Percentiles rank a stretch among this genome's conserved stretches.
phyloP scores from a whole-genome alignment of 2,329 filamentous ascomycete species.

The Trichoderma cornu-damae region DNA sequence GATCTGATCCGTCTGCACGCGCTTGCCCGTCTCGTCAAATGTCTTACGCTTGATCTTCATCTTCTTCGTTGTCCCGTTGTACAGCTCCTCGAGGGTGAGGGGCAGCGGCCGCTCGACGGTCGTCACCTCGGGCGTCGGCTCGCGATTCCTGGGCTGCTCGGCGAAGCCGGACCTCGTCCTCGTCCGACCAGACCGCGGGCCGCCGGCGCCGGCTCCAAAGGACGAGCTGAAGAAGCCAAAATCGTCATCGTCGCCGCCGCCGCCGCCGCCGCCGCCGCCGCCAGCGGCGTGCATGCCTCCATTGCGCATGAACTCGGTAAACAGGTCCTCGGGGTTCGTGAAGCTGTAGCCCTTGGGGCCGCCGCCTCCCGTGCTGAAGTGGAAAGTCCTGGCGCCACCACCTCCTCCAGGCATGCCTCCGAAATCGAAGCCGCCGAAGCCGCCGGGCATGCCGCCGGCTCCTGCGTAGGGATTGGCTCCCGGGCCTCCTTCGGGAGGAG shows the following conservation, averaged over 20 bases:
- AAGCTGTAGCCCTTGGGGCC: slow-evolving; percentile 67
- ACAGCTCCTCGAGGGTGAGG: slow-evolving; percentile 83
- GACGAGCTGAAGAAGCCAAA: slow-evolving; percentile 49
- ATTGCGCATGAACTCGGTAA: slow-evolving; percentile 70
- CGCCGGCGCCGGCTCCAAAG: slow-evolving; percentile 39
- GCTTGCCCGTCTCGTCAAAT: slow-evolving; percentile 80
- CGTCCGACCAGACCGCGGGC: slow-evolving; percentile 34
- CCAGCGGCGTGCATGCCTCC: slow-evolving; percentile 39
- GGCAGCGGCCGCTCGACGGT: slow-evolving; percentile 81
- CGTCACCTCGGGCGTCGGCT: slow-evolving; percentile 72
- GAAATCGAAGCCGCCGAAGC: slow-evolving; percentile 50
- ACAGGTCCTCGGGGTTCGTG: slow-evolving; percentile 77
- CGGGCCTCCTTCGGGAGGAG: slow-evolving; percentile 55
- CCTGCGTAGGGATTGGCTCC: slow-evolving; percentile 56
- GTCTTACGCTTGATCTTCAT: slow-evolving; percentile 98
- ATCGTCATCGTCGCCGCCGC: slow-evolving; percentile 41
- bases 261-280: slow-evolving; percentile 35
- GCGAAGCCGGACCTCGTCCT: slow-evolving; percentile 41
- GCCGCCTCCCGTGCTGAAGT: slow-evolving; percentile 55
- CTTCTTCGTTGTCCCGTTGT: slow-evolving; percentile 84
- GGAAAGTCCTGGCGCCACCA: slow-evolving; percentile 54
- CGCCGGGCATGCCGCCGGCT: slow-evolving; percentile 52
- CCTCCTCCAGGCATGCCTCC: slow-evolving; percentile 40
- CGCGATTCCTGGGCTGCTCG: slow-evolving; percentile 30
- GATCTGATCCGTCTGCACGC: slow-evolving; percentile 80